Conservation (phyloP, 257 asterid genomes). For the Schizonepeta tenuifolia region DNA sequence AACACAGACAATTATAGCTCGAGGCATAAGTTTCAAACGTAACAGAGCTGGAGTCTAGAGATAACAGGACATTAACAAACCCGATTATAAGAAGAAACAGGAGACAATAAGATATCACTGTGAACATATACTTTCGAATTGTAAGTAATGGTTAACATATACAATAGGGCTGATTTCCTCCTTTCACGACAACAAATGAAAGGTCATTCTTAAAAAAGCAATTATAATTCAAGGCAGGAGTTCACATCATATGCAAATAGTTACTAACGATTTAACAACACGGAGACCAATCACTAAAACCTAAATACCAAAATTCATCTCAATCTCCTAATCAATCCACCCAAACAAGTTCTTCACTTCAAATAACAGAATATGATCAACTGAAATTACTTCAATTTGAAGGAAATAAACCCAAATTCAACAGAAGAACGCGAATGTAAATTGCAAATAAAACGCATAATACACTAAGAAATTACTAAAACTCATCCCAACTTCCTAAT, state of each 20-base stretch:
- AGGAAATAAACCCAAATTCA: background rate
- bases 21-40: background rate
- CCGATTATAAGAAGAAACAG: background rate
- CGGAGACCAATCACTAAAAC: background rate
- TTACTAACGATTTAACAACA: background rate
- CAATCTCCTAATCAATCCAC: slow-evolving; percentile 9
- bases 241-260: background rate
- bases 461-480: background rate
- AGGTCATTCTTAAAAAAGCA: background rate
- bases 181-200: slow-evolving; percentile 5
- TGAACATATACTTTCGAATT: background rate
- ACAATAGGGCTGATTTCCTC: background rate
- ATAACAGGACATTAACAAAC: background rate
- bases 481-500: background rate
- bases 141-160: background rate
- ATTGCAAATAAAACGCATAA: background rate
- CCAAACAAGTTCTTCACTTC: background rate
- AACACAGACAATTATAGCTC: too few species aligned
- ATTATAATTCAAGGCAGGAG: background rate
- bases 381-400: background rate
- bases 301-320: background rate
- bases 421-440: background rate
- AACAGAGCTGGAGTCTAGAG: background rate
- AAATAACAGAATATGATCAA: background rate
- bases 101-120: background rate